Evolutionary conservation across 352 stramenopile species (phyloP), one percentile per base, ranked within the genome.

Genomic region (Phytopythium montanum): DNA sequence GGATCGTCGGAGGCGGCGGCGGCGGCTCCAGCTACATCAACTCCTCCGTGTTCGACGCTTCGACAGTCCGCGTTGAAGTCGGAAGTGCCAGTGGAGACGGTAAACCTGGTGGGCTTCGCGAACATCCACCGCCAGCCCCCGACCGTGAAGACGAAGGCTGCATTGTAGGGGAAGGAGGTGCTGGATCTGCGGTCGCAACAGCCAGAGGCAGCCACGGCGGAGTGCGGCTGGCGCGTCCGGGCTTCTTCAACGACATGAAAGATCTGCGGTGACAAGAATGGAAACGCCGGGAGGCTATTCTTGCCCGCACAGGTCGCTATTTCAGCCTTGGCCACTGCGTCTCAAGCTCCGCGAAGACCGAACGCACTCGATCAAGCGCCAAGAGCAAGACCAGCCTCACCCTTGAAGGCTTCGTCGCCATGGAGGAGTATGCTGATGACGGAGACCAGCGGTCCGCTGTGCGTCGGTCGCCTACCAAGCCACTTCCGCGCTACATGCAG

Each of bases 191-290:
- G 7, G 53, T 21, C 6, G 49, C 38, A 5, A 59, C 66, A 9
- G 71, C 71, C 8, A 57, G 56, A 8, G 83, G 83, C 14, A 90
- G 88, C 54, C 72, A 93, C 52, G 83, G 83, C 10, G 80, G 73
- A 28, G 75, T 90, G 10, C 79, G 83, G 2, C 68, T 91, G 21
- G 83, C 81, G 8, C 70, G 71, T 9, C 64, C 64, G 21, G 81
- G 83, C 0, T 93, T 90, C 55, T 91, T 88, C 64, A 73, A 82
- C 29, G 79, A 93, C 48, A 93, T 93, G 81, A 86, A 88, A 51
- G 74, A 83, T 52, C 64, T 85, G 65, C 66, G 62, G 9, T 87
- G 69, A 53, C 21, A 18, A 49, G 29, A 42, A 33, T 56, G 31
- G 28, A 31, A n/a, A 5, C 16, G n/a, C 25, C 13, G 14, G 23